phyloP scores from a whole-genome alignment of 495 filamentous ascomycete genomes.

The Zalerion maritima region DNA sequence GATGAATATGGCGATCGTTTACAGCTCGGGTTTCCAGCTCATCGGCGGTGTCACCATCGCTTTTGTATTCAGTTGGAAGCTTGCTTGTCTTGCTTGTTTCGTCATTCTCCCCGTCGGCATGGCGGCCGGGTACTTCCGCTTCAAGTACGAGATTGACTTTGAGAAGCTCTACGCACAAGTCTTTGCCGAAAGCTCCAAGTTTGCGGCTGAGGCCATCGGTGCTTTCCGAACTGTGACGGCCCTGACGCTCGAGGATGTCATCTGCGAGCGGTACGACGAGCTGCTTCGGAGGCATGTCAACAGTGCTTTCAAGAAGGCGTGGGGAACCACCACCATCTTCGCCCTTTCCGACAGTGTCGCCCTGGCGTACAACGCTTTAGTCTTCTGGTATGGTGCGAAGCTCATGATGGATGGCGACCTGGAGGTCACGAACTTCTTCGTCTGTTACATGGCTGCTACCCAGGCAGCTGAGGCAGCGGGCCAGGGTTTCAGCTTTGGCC shows the following conservation, averaged over 20 bases:
- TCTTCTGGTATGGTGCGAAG: constrained; percentile 35
- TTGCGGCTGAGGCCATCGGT: constrained; percentile 44
- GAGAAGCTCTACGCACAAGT: constrained; percentile 39
- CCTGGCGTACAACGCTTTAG: constrained; percentile 31
- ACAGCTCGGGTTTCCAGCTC: constrained; percentile 34
- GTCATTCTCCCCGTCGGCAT: constrained; percentile 35
- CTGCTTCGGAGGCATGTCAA: constrained; percentile 25
- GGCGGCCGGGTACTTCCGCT: constrained; percentile 32
- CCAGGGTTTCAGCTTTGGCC: constrained; percentile 31
- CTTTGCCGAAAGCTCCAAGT: constrained; percentile 43
- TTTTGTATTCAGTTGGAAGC: constrained; percentile 43
- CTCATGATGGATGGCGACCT: constrained; percentile 26
- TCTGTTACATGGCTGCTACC: constrained; percentile 37
- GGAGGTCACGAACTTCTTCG: constrained; percentile 20
- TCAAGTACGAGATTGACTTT: constrained; percentile 42
- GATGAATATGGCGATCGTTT: constrained; percentile 37
- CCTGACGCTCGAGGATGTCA: constrained; percentile 40
- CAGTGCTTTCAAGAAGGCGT: constrained; percentile 27
- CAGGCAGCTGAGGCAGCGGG: constrained; percentile 22
- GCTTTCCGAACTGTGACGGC: constrained; percentile 44
- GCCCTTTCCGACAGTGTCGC: constrained; percentile 28
- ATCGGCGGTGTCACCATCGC: constrained; percentile 34
- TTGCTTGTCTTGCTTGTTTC: no score
- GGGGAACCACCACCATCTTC: constrained; percentile 28
- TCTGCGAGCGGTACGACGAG: constrained; percentile 27